Conservation (phyloP, 352 stramenopile genomes). For the Globisporangium yorkense region DNA sequence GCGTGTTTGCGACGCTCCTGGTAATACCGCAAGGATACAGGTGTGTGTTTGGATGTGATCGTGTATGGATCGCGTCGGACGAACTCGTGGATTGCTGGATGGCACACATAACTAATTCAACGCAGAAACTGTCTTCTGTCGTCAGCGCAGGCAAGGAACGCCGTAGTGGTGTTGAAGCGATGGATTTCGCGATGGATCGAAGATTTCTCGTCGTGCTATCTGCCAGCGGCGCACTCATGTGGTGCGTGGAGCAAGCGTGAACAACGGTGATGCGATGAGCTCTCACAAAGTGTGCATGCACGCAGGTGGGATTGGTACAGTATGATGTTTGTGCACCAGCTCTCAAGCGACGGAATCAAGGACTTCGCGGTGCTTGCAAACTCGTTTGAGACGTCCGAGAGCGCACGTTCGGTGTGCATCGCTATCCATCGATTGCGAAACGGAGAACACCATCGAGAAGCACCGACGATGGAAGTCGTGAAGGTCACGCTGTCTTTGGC, state of each 20-base stretch:
- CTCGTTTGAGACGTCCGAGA: background rate
- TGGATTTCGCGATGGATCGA: slow-evolving; percentile 1
- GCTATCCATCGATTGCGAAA: background rate
- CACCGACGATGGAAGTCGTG: slow-evolving; percentile 2
- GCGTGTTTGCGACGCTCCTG: background rate
- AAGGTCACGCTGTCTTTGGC: background rate
- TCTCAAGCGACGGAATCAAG: slow-evolving; percentile 10
- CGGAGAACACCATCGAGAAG: background rate
- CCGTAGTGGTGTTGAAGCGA: background rate
- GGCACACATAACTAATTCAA: background rate
- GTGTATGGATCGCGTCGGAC: background rate
- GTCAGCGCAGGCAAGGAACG: background rate
- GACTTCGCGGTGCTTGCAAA: slow-evolving; percentile 15
- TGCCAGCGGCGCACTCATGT: background rate
- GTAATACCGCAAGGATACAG: slow-evolving; percentile 1
- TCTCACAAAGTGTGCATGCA: slow-evolving; percentile 1
- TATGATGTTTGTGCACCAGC: slow-evolving; percentile 18
- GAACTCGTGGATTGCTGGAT: background rate
- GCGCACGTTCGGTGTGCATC: background rate
- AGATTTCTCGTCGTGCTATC: background rate
- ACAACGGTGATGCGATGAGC: background rate
- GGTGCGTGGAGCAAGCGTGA: background rate
- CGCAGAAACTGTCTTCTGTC: background rate
- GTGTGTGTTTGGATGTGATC: background rate
- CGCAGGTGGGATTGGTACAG: slow-evolving; percentile 34